Conservation (phyloP, 2,329 filamentous ascomycete genomes). For the Immersiporthe knoxdaviesiana region DNA sequence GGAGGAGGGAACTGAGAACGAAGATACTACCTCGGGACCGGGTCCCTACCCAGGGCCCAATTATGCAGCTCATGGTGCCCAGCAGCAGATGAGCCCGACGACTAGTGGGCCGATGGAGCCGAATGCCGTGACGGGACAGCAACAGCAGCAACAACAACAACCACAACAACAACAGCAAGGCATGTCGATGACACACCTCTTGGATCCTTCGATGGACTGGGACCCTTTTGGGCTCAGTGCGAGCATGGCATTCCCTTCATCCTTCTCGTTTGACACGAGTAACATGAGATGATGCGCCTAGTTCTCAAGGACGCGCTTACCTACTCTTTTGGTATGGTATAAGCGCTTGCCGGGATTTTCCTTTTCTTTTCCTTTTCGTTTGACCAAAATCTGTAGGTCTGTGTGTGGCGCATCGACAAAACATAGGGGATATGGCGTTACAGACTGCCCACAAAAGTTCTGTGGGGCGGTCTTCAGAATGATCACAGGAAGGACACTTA, state of each 20-base stretch:
- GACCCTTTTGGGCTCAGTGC: slow-evolving; percentile 92
- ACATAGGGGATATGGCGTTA: not conserved
- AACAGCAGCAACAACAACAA: slow-evolving; percentile 52
- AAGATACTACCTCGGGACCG: slow-evolving; percentile 65
- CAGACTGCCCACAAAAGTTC: not conserved
- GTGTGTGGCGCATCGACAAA: not conserved
- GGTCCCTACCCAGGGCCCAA: slow-evolving; percentile 66
- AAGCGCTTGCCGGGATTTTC: not conserved
- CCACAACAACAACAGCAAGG: slow-evolving; percentile 58
- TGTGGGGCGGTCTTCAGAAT: not conserved
- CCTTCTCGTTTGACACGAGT: slow-evolving; percentile 73
- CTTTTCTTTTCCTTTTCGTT: not conserved
- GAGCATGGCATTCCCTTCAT: slow-evolving; percentile 91
- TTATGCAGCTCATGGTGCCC: slow-evolving; percentile 49
- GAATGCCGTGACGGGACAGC: slow-evolving; percentile 23
- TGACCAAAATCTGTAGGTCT: not conserved
- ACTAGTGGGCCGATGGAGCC: slow-evolving; percentile 30
- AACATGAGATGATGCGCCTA: slow-evolving; percentile 47
- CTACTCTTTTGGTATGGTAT: not conserved
- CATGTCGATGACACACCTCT: slow-evolving; percentile 62
- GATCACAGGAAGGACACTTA: not conserved
- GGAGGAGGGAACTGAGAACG: slow-evolving; percentile 71
- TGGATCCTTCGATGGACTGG: slow-evolving; percentile 85
- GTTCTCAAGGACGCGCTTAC: not conserved
- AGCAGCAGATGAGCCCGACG: slow-evolving; percentile 32